Base-by-base conservation (phyloP, 192 early-diverging fungal genomes). In the Linnemannia exigua region DNA sequence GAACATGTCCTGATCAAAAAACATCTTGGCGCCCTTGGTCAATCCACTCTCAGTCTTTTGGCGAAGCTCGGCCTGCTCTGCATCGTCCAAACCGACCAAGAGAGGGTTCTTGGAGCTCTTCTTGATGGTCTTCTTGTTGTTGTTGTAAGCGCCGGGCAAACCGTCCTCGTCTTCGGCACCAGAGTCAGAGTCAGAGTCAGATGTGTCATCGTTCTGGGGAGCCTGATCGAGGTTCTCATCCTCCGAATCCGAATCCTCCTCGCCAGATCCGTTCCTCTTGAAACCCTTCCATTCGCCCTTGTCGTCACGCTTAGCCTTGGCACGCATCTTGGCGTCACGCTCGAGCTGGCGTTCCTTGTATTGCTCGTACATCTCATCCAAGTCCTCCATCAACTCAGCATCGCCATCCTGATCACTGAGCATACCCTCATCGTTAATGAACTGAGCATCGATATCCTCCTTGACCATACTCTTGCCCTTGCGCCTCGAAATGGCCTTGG, bases 1-100 rank as follows among this genome's bases (percentile, higher is more conserved):
- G 89, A 99, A 99, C 25, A 98, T 79, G 1, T 96, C 95, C 87
- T 99, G 97, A 85, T 97, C 95, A 90, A 99, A 99, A 90, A 98
- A 99, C 87, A 97, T 91, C n/a, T 93, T 91, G 8, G 98, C 96
- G 19, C 93, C 94, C 48, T 94, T 95, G 4, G 95, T 96, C 38
- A 99, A 91, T 69, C 89, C 89, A 72, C 87, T 89, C 28, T 82
- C 74, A 2, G 83, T 92, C 70, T 87, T 87, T 38, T 89, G 76
- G 28, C 81, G 76, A 74, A 90, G 79, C 72, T 89, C 90, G 52
- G 92, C 89, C 70, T 90, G 88, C 35, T 93, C 90, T 14, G 46
- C 67, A 76, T 89, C 88, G 69, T 92, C 93, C 73, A 90, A 67
- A 46, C 90, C 90, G 72, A 89, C 91, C 75, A 91, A 70, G 1